These are phyloP conservation scores for Acephala macrosclerotiorum DNA, from an alignment of 2,329 filamentous ascomycete genomes.

Conservation along the genomic window DNA sequence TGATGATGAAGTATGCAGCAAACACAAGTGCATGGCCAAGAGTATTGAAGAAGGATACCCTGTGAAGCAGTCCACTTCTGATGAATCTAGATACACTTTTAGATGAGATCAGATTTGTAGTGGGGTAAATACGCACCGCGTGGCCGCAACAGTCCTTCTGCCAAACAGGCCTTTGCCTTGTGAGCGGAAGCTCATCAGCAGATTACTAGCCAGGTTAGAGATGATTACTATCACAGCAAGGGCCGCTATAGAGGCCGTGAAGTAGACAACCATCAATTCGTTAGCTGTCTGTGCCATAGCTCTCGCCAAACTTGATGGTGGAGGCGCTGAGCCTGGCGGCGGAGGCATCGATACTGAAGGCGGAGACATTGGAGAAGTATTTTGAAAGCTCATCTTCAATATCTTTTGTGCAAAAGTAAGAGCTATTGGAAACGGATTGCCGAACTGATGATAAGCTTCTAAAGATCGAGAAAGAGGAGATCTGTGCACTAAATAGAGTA, in stretches of 20 bases:
- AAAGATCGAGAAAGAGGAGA: not conserved
- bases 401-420: not conserved
- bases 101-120: not conserved
- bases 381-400: not conserved
- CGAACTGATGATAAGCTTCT: not conserved
- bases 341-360: not conserved
- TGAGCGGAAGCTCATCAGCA: not conserved
- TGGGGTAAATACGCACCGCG: not conserved
- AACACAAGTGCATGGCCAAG: constrained; percentile 48
- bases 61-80: constrained; percentile 21
- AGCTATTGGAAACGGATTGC: not conserved
- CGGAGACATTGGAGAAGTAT: not conserved
- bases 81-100: constrained; percentile 2
- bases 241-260: not conserved
- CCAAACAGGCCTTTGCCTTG: not conserved
- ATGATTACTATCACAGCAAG: not conserved
- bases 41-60: constrained; percentile 35
- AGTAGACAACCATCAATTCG: constrained; percentile 8
- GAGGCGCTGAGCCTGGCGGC: not conserved
- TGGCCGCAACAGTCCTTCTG: not conserved
- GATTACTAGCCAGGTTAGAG: not conserved
- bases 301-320: not conserved
- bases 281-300: not conserved
- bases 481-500: not conserved
- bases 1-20: constrained; percentile 45